A percentile compares a stretch with the other conserved stretches of the same genome.
These are phyloP conservation scores for Peziza echinospora DNA, from an alignment of 495 filamentous ascomycete species.

Conservation along the genomic window DNA sequence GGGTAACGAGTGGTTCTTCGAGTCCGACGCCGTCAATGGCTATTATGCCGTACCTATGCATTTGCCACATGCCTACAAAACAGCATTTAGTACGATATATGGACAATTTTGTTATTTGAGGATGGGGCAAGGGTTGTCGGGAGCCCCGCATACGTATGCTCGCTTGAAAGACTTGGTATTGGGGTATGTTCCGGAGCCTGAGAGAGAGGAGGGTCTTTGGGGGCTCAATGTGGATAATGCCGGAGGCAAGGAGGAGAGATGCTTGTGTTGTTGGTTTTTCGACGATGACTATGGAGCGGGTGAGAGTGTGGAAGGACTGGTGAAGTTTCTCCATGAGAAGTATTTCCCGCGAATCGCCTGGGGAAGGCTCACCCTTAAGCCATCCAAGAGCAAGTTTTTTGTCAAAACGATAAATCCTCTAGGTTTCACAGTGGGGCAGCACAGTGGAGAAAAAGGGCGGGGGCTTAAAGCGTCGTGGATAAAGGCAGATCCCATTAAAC, in stretches of 20 bases:
- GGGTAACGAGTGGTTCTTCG: not conserved
- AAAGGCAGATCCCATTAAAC: not conserved
- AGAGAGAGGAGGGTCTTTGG: no score
- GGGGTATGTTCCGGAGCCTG: not conserved
- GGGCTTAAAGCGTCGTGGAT: not conserved
- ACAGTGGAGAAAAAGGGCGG: not conserved
- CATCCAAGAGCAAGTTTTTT: not conserved
- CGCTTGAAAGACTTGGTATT: not conserved
- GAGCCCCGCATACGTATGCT: constrained; percentile 1
- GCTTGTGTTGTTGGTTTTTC: no score
- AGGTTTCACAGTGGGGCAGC: not conserved
- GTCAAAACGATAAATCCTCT: not conserved
- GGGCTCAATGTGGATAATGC: no score
- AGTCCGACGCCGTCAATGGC: not conserved
- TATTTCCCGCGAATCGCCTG: not conserved
- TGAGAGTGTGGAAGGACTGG: rapidly evolving
- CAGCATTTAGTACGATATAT: not conserved
- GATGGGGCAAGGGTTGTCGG: not conserved
- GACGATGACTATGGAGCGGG: constrained; percentile 4
- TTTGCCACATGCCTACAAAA: no score
- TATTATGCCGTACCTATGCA: not conserved
- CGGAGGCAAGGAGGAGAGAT: no score
- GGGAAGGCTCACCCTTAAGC: not conserved
- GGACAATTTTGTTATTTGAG: not conserved
- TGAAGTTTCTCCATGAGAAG: not conserved